Percentiles rank a stretch among this genome's conserved stretches.
phyloP scores from a whole-genome alignment of 305 asterid species.

The Ruellia speciosa region DNA sequence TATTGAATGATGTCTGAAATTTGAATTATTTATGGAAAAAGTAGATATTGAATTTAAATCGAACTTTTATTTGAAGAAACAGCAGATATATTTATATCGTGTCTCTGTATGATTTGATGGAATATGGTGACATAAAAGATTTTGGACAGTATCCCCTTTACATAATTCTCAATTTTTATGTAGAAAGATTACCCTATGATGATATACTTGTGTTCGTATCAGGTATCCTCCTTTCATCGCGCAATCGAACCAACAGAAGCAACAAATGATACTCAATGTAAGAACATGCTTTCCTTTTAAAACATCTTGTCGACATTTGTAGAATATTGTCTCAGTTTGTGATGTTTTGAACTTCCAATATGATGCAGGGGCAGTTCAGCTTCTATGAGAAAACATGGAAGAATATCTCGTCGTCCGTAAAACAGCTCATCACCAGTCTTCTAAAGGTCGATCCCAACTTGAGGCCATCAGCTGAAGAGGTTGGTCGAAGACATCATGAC shows the following conservation, averaged over 20 bases:
- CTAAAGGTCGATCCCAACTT: slow-evolving; percentile 54
- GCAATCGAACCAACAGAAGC: slow-evolving; percentile 60
- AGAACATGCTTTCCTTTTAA: slow-evolving; percentile 16
- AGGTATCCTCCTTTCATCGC: slow-evolving; percentile 85
- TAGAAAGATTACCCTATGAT: neutral
- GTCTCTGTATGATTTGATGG: no score
- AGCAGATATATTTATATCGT: no score
- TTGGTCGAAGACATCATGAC: slow-evolving; percentile 1
- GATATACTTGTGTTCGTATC: neutral
- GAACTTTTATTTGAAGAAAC: no score
- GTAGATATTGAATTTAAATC: neutral
- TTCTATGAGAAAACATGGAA: slow-evolving; percentile 89
- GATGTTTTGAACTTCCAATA: neutral
- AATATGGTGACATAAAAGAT: no score
- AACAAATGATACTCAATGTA: slow-evolving; percentile 63
- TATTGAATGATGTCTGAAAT: neutral
- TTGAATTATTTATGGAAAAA: neutral
- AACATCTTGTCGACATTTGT: no score
- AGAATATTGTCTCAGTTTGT: no score
- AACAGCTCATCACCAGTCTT: slow-evolving; percentile 57
- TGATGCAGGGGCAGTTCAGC: slow-evolving; percentile 59
- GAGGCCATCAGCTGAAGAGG: slow-evolving; percentile 76
- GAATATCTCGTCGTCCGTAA: slow-evolving; percentile 66
- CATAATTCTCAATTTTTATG: neutral
- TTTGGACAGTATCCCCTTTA: no score